Conservation (phyloP, 805 yeast species). For the Torulaspora microellipsoides region DNA sequence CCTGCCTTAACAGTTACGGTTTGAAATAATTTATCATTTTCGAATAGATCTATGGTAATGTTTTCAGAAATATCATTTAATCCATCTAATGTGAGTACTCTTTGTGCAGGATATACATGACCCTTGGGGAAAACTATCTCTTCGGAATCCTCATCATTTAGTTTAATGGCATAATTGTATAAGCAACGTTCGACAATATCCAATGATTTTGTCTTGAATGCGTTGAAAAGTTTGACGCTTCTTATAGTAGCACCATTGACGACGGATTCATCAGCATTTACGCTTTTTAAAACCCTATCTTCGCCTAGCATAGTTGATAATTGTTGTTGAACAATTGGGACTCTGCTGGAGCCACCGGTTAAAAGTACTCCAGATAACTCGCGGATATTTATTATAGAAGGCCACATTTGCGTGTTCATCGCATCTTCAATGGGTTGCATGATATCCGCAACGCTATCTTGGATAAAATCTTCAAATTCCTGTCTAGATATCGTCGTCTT, state of each 20-base stretch:
- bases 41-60: constrained; percentile 35
- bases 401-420: constrained; percentile 36
- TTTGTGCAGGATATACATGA: constrained; percentile 34
- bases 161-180: constrained; percentile 43
- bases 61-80: constrained; percentile 30
- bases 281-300: constrained; percentile 66
- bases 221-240: constrained; percentile 69
- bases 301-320: constrained; percentile 52
- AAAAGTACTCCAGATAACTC: constrained; percentile 65
- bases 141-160: constrained; percentile 27
- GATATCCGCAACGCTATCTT: constrained; percentile 43
- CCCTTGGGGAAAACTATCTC: constrained; percentile 47
- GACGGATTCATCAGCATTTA: constrained; percentile 94
- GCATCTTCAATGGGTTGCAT: constrained; percentile 53
- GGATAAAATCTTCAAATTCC: constrained; percentile 62
- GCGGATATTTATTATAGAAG: constrained; percentile 25
- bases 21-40: constrained; percentile 19
- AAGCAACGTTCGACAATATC: constrained; percentile 52
- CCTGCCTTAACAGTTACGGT: constrained; percentile 13
- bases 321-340: constrained; percentile 76
- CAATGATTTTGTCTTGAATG: constrained; percentile 56
- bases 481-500: constrained; percentile 60
- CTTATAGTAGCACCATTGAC: constrained; percentile 85
- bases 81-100: constrained; percentile 35
- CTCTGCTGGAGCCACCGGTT: constrained; percentile 88